A percentile compares a stretch with the other conserved stretches of the same genome.
Evolutionary conservation across 495 filamentous ascomycete species (phyloP).

Genomic region (Penicillium cosmopolitanum): DNA sequence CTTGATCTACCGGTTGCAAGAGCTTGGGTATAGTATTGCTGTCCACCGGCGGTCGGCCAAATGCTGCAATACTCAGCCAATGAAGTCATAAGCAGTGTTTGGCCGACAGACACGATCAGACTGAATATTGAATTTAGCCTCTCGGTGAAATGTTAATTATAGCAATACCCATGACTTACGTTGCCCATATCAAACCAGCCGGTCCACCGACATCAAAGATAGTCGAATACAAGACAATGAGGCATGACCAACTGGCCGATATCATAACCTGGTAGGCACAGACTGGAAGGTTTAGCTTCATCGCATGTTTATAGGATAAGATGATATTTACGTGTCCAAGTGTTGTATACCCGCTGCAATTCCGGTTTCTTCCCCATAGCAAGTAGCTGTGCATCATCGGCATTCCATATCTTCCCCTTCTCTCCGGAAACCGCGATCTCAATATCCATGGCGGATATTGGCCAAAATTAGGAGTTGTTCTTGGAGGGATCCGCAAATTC

Average conservation of each 20-base stretch:
- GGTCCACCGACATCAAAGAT: constrained; percentile 1
- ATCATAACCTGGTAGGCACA: constrained; percentile 4
- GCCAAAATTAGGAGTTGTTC: no score
- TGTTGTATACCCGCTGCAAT: neutral
- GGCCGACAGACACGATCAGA: neutral
- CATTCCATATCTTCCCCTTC: neutral
- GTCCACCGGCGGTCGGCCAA: neutral
- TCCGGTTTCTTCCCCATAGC: constrained; percentile 1
- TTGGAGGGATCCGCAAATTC: no score
- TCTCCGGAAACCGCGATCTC: neutral
- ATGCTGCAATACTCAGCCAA: constrained; percentile 1
- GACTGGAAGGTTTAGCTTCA: neutral
- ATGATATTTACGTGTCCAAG: neutral
- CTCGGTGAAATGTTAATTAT: neutral
- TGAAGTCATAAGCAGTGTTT: constrained; percentile 1
- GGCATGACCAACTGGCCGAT: constrained; percentile 2
- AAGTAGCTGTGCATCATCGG: constrained; percentile 2
- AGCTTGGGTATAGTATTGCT: constrained; percentile 2
- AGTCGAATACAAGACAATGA: neutral
- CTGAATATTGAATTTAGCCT: neutral
- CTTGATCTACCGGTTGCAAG: neutral
- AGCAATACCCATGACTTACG: neutral
- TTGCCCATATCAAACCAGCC: neutral
- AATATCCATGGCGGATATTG: neutral
- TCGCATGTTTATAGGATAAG: neutral